Evolutionary conservation across 164 flowering plant species (phyloP).

Genomic region (Macadamia integrifolia): DNA sequence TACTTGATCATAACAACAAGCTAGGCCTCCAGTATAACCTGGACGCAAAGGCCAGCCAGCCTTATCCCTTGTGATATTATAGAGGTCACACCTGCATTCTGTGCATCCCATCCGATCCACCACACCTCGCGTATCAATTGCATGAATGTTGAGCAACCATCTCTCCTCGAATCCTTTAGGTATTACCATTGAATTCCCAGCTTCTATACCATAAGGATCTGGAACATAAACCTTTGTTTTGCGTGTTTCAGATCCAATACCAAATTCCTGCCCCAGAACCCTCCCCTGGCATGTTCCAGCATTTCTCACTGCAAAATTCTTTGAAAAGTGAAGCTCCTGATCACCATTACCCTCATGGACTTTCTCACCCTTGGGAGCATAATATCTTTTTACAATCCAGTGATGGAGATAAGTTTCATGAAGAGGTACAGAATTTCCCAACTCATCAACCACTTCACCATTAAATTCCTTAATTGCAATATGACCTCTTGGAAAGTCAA

Average conservation of each 20-base stretch:
- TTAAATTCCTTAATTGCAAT: conserved; percentile 70
- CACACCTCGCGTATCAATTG: conserved; percentile 82
- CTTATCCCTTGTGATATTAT: conserved; percentile 59
- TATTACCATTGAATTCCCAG: conserved; percentile 58
- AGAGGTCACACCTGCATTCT: conserved; percentile 81
- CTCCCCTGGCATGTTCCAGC: conserved; percentile 49
- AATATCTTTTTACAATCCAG: conserved; percentile 63
- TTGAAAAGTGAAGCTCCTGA: conserved; percentile 12
- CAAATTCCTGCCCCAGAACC: conserved; percentile 56
- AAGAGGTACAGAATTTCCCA: conserved; percentile 77
- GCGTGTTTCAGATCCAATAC: conserved; percentile 83
- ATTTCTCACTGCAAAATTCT: conserved; percentile 33
- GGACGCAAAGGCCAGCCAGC: conserved; percentile 37
- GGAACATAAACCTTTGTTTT: conserved; percentile 60
- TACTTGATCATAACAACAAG: conserved; percentile 65
- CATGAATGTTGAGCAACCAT: conserved; percentile 85
- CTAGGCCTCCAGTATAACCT: conserved; percentile 63
- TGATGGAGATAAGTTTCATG: conserved; percentile 94
- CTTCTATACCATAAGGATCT: conserved; percentile 76
- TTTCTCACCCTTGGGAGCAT: conserved; percentile 22
- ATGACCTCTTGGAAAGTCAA: conserved; percentile 85
- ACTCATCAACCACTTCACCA: conserved; percentile 83
- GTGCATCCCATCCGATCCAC: conserved; percentile 76
- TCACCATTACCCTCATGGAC: not conserved
- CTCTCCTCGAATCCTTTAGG: conserved; percentile 66